Evolutionary conservation across 495 filamentous ascomycete species (phyloP), one percentile per base, ranked within the genome.

Genomic region (Podospora bellae-mahoneyi): DNA sequence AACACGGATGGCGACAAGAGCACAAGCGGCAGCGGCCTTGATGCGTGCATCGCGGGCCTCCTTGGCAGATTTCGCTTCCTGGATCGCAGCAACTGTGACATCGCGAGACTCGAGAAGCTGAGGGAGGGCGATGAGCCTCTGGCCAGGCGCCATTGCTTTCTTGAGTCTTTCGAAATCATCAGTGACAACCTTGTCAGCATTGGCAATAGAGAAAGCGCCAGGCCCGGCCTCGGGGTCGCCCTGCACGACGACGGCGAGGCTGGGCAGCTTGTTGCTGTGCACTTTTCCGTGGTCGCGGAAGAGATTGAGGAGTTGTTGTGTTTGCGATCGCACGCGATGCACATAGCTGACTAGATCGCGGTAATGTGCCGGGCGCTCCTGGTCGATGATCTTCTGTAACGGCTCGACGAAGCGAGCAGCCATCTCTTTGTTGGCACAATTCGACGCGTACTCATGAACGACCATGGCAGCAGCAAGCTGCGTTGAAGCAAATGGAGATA

Each of bases 221-320:
- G 92, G 92, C 13, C 94, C 93, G 57, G 95, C 93, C 73, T 93
- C 91, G 1, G 89, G 77, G 69, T 98, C 94, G 20, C 95, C 96
- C 81, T 98, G 95, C 26, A 96, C 91, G 54, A 98, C 89, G 39
- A 93, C 91, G 64, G 96, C 91, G 53, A 97, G 86, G 13, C 80
- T 80, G 3, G 95, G 94, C 59, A 98, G 76, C 74, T 90, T 92
- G 59, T 84, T 81, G 60, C 84, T 80, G 56, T 89, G 80, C 15
- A 97, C 87, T 74, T 93, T 92, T 27, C 90, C 92, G 67, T 92
- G 86, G 68, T 97, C 93, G 68, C 91, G 85, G 85, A 98, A 98
- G 30, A 92, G 83, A 76, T 93, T 96, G 67, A 97, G 80, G 39
- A 99, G 80, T 48, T 93, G 91, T 66, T 92, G 90, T 75, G 94